phyloP scores from a whole-genome alignment of 805 yeast genomes.

The Candida easanensis region DNA sequence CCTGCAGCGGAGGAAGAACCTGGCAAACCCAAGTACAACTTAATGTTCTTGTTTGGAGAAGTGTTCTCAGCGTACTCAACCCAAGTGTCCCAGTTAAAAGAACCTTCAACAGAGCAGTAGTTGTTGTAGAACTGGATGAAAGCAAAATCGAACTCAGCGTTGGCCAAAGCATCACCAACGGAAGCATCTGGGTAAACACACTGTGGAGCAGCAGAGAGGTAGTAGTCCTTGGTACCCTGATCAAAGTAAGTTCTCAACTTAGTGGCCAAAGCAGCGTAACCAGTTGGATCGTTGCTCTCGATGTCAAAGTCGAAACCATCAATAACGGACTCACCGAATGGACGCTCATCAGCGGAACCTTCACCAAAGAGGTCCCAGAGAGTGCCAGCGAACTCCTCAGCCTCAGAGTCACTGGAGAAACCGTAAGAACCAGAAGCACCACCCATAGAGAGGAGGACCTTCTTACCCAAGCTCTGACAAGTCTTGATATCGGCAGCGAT shows the following conservation, averaged over 20 bases:
- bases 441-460: constrained; percentile 70
- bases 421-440: constrained; percentile 85
- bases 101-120: constrained; percentile 53
- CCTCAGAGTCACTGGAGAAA: constrained; percentile 78
- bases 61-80: constrained; percentile 50
- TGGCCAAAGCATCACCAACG: constrained; percentile 55
- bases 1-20: constrained; percentile 58
- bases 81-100: constrained; percentile 78
- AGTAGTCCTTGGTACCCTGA: constrained; percentile 56
- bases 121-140: constrained; percentile 91
- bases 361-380: constrained; percentile 64
- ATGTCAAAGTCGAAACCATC: constrained; percentile 96
- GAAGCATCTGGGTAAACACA: constrained; percentile 82
- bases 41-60: constrained; percentile 67
- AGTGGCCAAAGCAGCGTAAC: constrained; percentile 63
- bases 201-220: constrained; percentile 89
- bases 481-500: constrained; percentile 70
- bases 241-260: constrained; percentile 51
- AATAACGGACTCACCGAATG: constrained; percentile 68
- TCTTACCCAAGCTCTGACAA: constrained; percentile 80
- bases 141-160: constrained; percentile 71
- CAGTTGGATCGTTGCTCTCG: constrained; percentile 60
- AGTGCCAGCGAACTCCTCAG: constrained; percentile 55
- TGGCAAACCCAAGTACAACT: constrained; percentile 74
- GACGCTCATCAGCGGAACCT: constrained; percentile 54